Evolutionary conservation across 2,329 filamentous ascomycete species (phyloP), one percentile per base, ranked within the genome.

Genomic region (Tolypocladium ovalisporum): DNA sequence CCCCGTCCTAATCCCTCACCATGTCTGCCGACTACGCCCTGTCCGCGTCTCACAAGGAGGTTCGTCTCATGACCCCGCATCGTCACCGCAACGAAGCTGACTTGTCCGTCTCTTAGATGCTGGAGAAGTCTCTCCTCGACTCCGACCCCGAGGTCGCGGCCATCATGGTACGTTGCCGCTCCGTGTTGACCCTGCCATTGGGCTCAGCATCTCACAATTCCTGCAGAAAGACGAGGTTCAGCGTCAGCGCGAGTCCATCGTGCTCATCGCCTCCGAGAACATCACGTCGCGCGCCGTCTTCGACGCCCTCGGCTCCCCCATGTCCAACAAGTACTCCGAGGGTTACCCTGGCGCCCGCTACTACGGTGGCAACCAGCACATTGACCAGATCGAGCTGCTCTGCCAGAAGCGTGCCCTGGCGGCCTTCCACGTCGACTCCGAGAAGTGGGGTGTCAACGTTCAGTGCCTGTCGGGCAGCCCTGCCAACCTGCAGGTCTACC

Each of bases 321-420:
- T 94, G 89, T 90, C 89, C 76, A 96, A 99, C 85, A 99, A 99
- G 81, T 99, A 99, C 84, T 97, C 91, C 22, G 94, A 99, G 82
- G 94, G 94, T 64, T 96, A 96, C 76, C 94, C 94, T 65, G 94
- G 94, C 73, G 94, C 94, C 68, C 88, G 94, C 76, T 99, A 99
- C 84, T 99, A 99, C 71, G 94, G 94, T 71, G 94, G 94, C 71
- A 99, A 99, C 81, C 89, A 99, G 82, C 90, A 94, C 83, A 99
- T 99, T 66, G 94, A 99, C 75, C 82, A 90, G 76, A 91, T 97
- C 69, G 94, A 99, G 83, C 83, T 89, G 65, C 88, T 94, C 60
- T 99, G 94, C 84, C 94, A 99, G 81, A 82, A 85, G 74, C 88
- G 94, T 77, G 94, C 94, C 64, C 87, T 99, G 62, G 83, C 90